phyloP scores from a whole-genome alignment of 768 basidiomycete genomes.

The Lanmaoa rubissima region DNA sequence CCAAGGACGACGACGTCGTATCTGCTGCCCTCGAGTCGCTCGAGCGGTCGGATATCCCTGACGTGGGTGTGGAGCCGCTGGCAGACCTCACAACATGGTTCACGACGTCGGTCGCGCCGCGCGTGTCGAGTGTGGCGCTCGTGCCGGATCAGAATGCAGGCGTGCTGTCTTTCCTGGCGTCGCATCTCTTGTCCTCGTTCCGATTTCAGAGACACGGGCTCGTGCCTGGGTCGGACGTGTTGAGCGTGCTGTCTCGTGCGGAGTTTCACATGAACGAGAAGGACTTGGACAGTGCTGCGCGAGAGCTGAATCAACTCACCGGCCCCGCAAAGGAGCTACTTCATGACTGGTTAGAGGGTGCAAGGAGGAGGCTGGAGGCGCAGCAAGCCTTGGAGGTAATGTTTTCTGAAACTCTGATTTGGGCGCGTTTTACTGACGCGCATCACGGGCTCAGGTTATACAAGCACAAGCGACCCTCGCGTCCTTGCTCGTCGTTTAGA shows the following conservation, averaged over 20 bases:
- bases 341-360: conserved; percentile 89
- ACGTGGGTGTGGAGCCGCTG: conserved; percentile 83
- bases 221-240: conserved; percentile 70
- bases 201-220: conserved; percentile 80
- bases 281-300: conserved; percentile 77
- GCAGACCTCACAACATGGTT: conserved; percentile 93
- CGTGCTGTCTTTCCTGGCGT: conserved; percentile 81
- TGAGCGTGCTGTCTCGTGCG: conserved; percentile 84
- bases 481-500: conserved; percentile 72
- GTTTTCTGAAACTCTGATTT: neutral
- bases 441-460: conserved; percentile 53
- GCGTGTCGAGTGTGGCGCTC: conserved; percentile 83
- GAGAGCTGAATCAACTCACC: conserved; percentile 88
- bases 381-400: conserved; percentile 85
- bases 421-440: conserved; percentile 10
- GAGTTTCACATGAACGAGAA: conserved; percentile 90
- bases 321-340: conserved; percentile 76
- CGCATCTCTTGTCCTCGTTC: conserved; percentile 70
- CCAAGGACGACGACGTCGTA: conserved; percentile 69
- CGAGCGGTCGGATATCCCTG: conserved; percentile 71
- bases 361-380: conserved; percentile 83
- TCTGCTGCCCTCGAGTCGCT: conserved; percentile 65
- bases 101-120: conserved; percentile 74
- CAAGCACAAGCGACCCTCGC: conserved; percentile 82
- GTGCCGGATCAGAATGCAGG: conserved; percentile 91